These are phyloP conservation scores for Fusarium sp. DNA, from an alignment of 2,329 filamentous ascomycete species.

Conservation along the genomic window DNA sequence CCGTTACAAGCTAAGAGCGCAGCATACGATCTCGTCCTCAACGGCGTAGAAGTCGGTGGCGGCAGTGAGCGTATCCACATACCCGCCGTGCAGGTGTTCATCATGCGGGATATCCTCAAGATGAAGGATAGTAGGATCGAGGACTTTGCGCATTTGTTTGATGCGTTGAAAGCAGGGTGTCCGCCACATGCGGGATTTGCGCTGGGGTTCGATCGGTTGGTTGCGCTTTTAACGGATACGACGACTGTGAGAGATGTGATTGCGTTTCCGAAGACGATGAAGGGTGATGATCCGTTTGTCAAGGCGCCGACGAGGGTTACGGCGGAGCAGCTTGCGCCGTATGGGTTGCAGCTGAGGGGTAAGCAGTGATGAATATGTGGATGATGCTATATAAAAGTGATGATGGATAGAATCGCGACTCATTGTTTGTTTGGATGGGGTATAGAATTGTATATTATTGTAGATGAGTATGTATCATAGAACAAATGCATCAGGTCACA, in stretches of 20 bases:
- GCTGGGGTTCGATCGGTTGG: constrained; percentile 87
- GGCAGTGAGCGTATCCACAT: constrained; percentile 93
- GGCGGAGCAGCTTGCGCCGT: constrained; percentile 61
- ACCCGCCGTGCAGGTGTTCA: constrained; percentile 81
- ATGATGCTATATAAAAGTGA: not conserved
- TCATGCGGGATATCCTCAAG: constrained; percentile 85
- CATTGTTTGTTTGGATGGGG: not conserved
- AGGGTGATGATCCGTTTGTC: constrained; percentile 86
- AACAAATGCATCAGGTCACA: not conserved
- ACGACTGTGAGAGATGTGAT: constrained; percentile 91
- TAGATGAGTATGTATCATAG: constrained; percentile 9
- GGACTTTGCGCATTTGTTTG: constrained; percentile 86
- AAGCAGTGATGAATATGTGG: not conserved
- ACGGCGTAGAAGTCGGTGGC: constrained; percentile 93
- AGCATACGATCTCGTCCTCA: constrained; percentile 96
- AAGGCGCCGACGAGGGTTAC: constrained; percentile 78
- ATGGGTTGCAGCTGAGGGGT: constrained; percentile 53
- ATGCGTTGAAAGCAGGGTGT: constrained; percentile 85
- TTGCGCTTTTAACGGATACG: constrained; percentile 81
- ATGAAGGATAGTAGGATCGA: constrained; percentile 78
- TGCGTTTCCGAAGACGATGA: constrained; percentile 94
- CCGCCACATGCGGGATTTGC: constrained; percentile 96
- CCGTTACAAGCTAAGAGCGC: constrained; percentile 81
- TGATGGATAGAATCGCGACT: constrained; percentile 3
- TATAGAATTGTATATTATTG: constrained; percentile 28